A percentile compares a stretch with the other conserved stretches of the same genome.
These are phyloP conservation scores for Ophiostoma ulmi DNA, from an alignment of 2,329 filamentous ascomycete species.

Conservation along the genomic window DNA sequence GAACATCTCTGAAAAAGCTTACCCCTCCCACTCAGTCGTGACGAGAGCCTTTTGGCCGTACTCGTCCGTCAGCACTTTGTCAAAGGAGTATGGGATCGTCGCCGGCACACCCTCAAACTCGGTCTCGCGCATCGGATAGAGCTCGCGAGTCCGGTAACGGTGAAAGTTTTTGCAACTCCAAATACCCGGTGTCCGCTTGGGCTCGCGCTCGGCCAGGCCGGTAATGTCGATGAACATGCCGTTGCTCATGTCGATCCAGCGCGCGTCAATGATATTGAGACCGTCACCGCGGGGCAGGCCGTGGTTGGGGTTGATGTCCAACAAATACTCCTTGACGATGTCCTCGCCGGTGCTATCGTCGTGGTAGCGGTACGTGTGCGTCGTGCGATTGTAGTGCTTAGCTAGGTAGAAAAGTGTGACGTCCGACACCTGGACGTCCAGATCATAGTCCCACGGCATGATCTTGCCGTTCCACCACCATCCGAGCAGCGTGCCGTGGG, in stretches of 20 bases:
- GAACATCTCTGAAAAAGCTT: slow-evolving; percentile 33
- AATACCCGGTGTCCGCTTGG: slow-evolving; percentile 53
- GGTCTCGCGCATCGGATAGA: slow-evolving; percentile 70
- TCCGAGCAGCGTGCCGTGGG: slow-evolving; percentile 75
- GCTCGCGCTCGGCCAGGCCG: slow-evolving; percentile 63
- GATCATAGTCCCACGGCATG: slow-evolving; percentile 79
- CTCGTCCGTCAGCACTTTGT: slow-evolving; percentile 60
- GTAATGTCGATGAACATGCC: slow-evolving; percentile 84
- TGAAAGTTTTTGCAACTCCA: slow-evolving; percentile 81
- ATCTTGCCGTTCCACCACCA: slow-evolving; percentile 85
- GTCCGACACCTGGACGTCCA: slow-evolving; percentile 72
- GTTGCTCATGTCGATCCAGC: slow-evolving; percentile 72
- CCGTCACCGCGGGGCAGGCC: slow-evolving; percentile 59
- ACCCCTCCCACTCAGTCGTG: slow-evolving; percentile 58
- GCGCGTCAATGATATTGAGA: slow-evolving; percentile 74
- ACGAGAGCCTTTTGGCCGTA: slow-evolving; percentile 59
- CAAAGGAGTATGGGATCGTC: slow-evolving; percentile 63
- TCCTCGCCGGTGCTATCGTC: slow-evolving; percentile 40
- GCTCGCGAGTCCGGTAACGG: slow-evolving; percentile 61
- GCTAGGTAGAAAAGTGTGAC: slow-evolving; percentile 62
- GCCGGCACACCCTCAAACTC: slow-evolving; percentile 70
- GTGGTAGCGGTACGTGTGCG: slow-evolving; percentile 50
- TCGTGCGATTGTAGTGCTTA: slow-evolving; percentile 62
- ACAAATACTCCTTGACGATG: slow-evolving; percentile 53
- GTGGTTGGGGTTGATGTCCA: slow-evolving; percentile 72